Percentiles rank a stretch among this genome's conserved stretches.
Evolutionary conservation across 2,329 filamentous ascomycete genomes (phyloP).

Genomic region (Ceratocystiopsis sp.): DNA sequence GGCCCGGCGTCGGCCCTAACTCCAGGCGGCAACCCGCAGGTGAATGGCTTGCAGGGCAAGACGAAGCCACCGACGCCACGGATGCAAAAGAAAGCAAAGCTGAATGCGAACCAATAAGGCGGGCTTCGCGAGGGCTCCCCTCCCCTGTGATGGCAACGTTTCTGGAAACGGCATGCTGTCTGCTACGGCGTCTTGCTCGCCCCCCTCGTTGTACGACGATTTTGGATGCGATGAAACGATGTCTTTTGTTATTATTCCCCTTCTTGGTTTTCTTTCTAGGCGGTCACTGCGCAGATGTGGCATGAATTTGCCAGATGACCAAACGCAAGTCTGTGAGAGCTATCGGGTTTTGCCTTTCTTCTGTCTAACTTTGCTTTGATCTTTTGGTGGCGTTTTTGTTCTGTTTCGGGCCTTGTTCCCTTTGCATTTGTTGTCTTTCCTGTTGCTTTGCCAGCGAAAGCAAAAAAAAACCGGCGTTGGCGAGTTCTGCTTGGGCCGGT

Average conservation of each 20-base stretch:
- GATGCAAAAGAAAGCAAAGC: conserved; percentile 37
- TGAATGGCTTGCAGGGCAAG: conserved; percentile 33
- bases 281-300: too few relatives aligned
- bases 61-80: conserved; percentile 39
- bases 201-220: too few relatives aligned
- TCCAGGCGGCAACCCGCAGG: conserved; percentile 26
- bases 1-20: conserved; percentile 27
- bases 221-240: too few relatives aligned
- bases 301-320: too few relatives aligned
- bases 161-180: too few relatives aligned
- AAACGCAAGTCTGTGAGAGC: too few relatives aligned
- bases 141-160: too few relatives aligned
- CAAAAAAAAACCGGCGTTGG: not conserved
- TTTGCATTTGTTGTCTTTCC: not conserved
- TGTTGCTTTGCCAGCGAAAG: not conserved
- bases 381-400: not conserved
- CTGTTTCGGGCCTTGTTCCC: not conserved
- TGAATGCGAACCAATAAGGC: conserved; percentile 16
- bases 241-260: too few relatives aligned
- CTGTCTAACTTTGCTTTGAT: not conserved
- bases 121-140: too few relatives aligned
- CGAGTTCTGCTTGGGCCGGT: not conserved
- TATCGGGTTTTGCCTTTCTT: not conserved
- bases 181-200: too few relatives aligned
- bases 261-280: too few relatives aligned